Base-by-base conservation (phyloP, 2,329 filamentous ascomycete species). In the Diaporthe sp. region DNA sequence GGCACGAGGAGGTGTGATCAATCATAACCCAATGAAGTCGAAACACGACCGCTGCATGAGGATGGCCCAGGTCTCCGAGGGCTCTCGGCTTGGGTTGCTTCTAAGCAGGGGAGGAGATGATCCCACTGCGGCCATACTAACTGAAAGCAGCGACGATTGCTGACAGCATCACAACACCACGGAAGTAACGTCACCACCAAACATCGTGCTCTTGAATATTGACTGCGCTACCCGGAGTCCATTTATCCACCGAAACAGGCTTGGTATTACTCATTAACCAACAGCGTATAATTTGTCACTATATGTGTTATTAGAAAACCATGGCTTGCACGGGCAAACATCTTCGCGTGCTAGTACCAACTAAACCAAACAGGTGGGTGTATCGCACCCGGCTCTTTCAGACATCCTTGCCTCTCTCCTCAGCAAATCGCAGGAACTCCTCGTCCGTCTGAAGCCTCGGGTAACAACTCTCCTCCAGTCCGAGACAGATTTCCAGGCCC, bases 381-480 rank as follows among this genome's bases (percentile, higher is more conserved):
- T 34, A 31, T 28, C 19, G 17, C 10, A 65, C 3, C 12, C 25
- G 4, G 9, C 46, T 46, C 31, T 51, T 31, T 74, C 53, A 74
- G 2, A 71, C 31, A 28, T 61, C 68, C 4, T 46, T 61, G 13
- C 74, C 74, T 12, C 74, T 76, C 61, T 73, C 70, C 71, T 76
- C 70, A 9, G 60, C 70, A 70, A 58, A 76, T 3, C 37, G 31
- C 61, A 73, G 22, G 51, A 76, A 55, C 60, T 73, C 62, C 51
- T 76, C 71, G n/a, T 76, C 74, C 60, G 37, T 53, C 60, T 61
- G 61, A 13, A 76, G 44, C 5, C 46, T 53, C 34, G 71, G 19
- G 12, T 73, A 73, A 42, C 71, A 76, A 17, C 61, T 76, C 61
- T 76, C 74, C 44, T 73, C 74, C 31, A 76, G 46, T 8, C 74